phyloP scores from a whole-genome alignment of 805 yeast species.

The Brettanomyces naardenensis region DNA sequence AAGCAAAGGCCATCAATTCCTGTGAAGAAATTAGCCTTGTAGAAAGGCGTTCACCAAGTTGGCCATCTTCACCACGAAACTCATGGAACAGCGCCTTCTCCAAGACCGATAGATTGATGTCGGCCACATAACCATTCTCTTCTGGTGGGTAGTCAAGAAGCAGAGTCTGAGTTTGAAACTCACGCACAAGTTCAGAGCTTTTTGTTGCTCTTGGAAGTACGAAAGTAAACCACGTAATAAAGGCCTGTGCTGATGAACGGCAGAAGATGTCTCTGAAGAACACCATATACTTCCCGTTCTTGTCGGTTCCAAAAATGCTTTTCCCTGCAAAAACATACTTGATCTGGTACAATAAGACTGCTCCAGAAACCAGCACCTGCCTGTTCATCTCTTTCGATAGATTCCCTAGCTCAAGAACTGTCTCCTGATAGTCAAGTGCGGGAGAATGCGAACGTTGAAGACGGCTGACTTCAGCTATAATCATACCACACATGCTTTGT shows the following conservation, averaged over 20 bases:
- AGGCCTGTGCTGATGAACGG: background rate
- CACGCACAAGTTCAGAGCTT: background rate
- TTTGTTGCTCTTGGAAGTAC: background rate
- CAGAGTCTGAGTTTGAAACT: too few species aligned
- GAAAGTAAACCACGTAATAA: background rate
- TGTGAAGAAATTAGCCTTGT: background rate
- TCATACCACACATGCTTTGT: background rate
- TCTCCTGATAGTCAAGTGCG: background rate
- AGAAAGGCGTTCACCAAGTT: background rate
- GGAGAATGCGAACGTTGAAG: too few species aligned
- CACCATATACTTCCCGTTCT: background rate
- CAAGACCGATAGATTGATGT: background rate
- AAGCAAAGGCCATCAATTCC: background rate
- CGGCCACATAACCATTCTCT: too few species aligned
- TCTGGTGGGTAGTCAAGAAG: too few species aligned
- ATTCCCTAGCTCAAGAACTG: background rate
- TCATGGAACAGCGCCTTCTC: background rate
- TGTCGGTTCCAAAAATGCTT: background rate
- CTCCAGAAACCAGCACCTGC: background rate
- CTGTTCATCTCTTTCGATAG: background rate
- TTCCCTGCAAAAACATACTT: constrained; percentile 1
- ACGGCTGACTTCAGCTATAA: too few species aligned
- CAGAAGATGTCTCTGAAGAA: background rate
- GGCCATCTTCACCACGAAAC: background rate
- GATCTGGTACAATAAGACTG: constrained; percentile 8